Conservation (phyloP, 1,284 basidiomycete species). For the Taiwanofungus camphoratus region DNA sequence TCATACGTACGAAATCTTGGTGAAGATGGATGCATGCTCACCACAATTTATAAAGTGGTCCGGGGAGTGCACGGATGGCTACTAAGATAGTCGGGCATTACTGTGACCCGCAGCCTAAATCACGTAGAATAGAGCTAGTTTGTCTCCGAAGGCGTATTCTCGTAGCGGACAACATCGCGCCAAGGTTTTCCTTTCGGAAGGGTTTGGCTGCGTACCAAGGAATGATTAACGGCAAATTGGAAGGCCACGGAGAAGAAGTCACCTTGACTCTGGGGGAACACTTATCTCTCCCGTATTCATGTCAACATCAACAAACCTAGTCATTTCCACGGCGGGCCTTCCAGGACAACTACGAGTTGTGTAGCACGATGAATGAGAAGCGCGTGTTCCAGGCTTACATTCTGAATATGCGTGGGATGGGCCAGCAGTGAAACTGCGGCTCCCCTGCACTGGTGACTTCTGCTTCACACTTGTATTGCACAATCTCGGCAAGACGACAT, state of each 20-base stretch:
- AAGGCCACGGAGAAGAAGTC: conserved; percentile 19
- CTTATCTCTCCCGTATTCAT: conserved; percentile 56
- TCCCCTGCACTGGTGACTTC: conserved; percentile 28
- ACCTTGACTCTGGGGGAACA: conserved; percentile 45
- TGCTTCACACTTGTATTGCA: conserved; percentile 60
- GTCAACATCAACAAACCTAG: conserved; percentile 51
- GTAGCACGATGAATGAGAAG: conserved; percentile 11
- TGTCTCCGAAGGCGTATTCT: conserved; percentile 9
- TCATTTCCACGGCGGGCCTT: conserved; percentile 65
- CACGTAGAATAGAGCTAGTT: too few relatives aligned
- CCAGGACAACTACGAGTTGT: conserved; percentile 48
- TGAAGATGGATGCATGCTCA: too few relatives aligned
- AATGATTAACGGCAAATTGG: too few relatives aligned
- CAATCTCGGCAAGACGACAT: conserved; percentile 63
- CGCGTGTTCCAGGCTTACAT: conserved; percentile 42
- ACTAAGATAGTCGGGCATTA: too few relatives aligned
- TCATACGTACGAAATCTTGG: too few relatives aligned
- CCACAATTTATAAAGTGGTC: too few relatives aligned
- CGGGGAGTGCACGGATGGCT: too few relatives aligned
- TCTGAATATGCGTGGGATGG: conserved; percentile 64
- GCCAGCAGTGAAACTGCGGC: conserved; percentile 52
- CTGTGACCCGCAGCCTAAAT: too few relatives aligned
- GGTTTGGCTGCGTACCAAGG: conserved; percentile 31
- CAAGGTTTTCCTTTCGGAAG: conserved; percentile 47
- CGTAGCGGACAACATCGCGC: conserved; percentile 37